Base-by-base conservation (phyloP, 371 early-diverging fungal species). In the Blakeslea trispora region DNA sequence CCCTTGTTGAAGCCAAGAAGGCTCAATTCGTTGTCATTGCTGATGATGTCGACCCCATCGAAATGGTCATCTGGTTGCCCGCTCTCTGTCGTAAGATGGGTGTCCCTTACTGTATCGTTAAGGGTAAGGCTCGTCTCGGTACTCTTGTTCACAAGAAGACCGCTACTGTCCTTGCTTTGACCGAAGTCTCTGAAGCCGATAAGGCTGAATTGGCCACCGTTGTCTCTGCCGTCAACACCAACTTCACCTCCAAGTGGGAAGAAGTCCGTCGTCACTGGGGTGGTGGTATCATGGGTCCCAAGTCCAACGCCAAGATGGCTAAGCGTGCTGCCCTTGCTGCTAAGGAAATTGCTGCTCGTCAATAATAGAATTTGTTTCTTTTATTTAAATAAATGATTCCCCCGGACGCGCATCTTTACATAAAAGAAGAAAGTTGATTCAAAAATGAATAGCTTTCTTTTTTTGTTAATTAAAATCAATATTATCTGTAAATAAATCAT, bases 11-110 rank as follows among this genome's bases (percentile, higher is more conserved):
- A 85, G 82, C 86, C 76, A 98, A 99, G 90, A 98, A 96, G 90
- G 96, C 98, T 71, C 89, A 92, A 75, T 87, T 99, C 57, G 99
- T 99, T 55, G 85, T 99, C 69, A 99, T 99, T 77, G 98, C 99
- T 62, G 86, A 96, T 72, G 97, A 99, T 81, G 99, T 99, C 68
- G 97, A 99, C 84, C 99, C 99, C 64, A 96, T 99, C 72, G 99
- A 98, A 78, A 68, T 98, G 61, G 99, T 99, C 59, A 71, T 99
- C 64, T 99, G 94, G 93, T 85, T 99, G 68, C 99, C 99, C 55
- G 97, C 99, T 62, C 92, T 99, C 50, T 99, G 99, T 91, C 95
- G 96, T 79, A 99, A 99, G 93, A 96, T 98, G 98, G 96, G 96
- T 65, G 88, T 99, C 82, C 97, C 99, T 46, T 99, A 99, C 91